phyloP scores from a whole-genome alignment of 2,329 filamentous ascomycete species.

The Gnomoniopsis sp. region DNA sequence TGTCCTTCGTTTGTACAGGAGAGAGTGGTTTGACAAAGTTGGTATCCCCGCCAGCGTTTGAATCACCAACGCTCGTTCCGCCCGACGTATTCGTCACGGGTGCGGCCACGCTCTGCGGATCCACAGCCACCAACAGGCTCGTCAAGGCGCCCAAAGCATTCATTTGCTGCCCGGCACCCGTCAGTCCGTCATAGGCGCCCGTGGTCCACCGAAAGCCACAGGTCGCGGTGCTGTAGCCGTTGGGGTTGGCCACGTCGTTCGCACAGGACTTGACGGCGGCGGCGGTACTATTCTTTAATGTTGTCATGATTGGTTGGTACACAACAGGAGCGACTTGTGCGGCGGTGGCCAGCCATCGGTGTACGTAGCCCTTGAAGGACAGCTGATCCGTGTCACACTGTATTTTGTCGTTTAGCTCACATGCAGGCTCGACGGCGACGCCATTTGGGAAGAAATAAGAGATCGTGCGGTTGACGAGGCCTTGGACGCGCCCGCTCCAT shows the following conservation, averaged over 20 bases:
- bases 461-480: constrained; percentile 39
- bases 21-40: constrained; percentile 1
- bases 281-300: constrained; percentile 42
- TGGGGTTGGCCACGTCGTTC: constrained; percentile 10
- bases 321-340: constrained; percentile 48
- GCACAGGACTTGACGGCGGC: constrained; percentile 45
- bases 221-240: constrained; percentile 35
- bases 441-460: constrained; percentile 30
- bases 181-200: constrained; percentile 42
- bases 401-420: constrained; percentile 43
- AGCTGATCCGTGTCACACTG: constrained; percentile 57
- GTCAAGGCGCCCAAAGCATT: constrained; percentile 47
- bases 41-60: constrained; percentile 25
- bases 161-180: constrained; percentile 51
- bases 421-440: constrained; percentile 48
- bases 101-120: constrained; percentile 8
- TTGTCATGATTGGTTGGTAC: constrained; percentile 37
- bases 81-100: constrained; percentile 40
- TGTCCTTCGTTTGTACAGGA: constrained; percentile 30
- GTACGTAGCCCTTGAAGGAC: constrained; percentile 56
- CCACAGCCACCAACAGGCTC: constrained; percentile 36
- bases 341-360: constrained; percentile 46
- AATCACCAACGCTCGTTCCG: constrained; percentile 35
- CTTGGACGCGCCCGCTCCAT: constrained; percentile 50
- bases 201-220: constrained; percentile 50